Base-by-base conservation (phyloP, 2,329 filamentous ascomycete genomes). In the Cadophora malorum region DNA sequence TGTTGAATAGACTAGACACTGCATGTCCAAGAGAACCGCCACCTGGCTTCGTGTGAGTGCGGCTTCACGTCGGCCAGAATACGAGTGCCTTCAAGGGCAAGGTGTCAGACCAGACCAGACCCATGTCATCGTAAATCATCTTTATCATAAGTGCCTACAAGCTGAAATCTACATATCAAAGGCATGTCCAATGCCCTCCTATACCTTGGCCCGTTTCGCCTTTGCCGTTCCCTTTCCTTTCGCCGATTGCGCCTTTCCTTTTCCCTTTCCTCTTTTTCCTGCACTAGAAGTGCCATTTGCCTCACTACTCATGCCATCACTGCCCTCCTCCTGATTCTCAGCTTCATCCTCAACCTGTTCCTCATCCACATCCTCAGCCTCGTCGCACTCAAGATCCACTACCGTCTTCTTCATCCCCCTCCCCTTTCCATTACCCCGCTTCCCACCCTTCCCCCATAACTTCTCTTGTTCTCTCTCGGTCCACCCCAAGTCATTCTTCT, bases 401-500 rank as follows among this genome's bases (percentile, higher is more conserved):
- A n/a, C 59, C 52, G 28, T 38, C 47, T 23, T 52, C n/a, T 61
- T 56, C 52, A 21, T 64, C 47, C 28, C 56, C 53, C 14, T 63
- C 58, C 45, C 31, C 64, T 25, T 31, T n/a, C 65, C 65, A 53
- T 50, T 61, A 35, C 68, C 67, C 45, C 68, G 55, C 65, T 70
- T 72, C 41, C 67, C 63, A 49, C 56, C 67, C 60, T 69, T 71
- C 66, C 67, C 72, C 52, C 61, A 68, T 16, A 33, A 56, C 52
- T 73, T 73, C 31, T 65, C 67, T 64, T 68, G 67, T 68, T 76
- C 72, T 59, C 69, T 74, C 65, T 74, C 74, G 58, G 73, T 75
- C 63, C 70, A 71, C 52, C 75, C 74, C 25, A 76, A 63, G 63
- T 78, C 76, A 66, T 77, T 76, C 64, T 74, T 76, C 69, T 71